Percentiles rank a stretch among this genome's conserved stretches.
Conservation (phyloP, 371 early-diverging fungal species). For the Apophysomyces sp. region DNA sequence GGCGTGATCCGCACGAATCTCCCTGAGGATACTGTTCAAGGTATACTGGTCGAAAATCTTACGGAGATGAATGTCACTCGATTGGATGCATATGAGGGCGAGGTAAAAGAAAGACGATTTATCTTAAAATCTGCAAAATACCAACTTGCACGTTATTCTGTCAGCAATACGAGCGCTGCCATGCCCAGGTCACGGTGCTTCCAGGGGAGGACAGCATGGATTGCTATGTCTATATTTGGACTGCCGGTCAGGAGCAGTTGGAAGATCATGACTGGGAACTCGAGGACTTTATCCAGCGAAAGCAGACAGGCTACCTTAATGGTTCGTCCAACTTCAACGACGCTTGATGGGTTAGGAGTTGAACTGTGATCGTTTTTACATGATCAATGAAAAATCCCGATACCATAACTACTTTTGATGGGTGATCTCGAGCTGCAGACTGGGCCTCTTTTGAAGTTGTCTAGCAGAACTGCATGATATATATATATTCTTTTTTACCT, state of each 20-base stretch:
- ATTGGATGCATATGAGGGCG: constrained; percentile 44
- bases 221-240: constrained; percentile 39
- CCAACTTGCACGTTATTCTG: no score
- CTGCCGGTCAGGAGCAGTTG: constrained; percentile 20
- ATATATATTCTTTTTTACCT: no score
- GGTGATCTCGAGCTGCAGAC: no score
- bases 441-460: no score
- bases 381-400: no score
- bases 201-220: neutral
- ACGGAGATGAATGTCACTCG: constrained; percentile 18
- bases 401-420: no score
- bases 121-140: no score
- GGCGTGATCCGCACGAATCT: constrained; percentile 28
- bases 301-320: constrained; percentile 28
- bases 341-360: constrained; percentile 13
- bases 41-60: constrained; percentile 32
- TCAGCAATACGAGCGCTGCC: constrained; percentile 35
- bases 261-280: constrained; percentile 33
- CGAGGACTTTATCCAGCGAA: constrained; percentile 12
- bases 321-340: constrained; percentile 19
- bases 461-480: no score
- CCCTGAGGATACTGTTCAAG: constrained; percentile 20
- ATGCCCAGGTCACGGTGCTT: constrained; percentile 11
- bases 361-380: no score
- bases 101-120: constrained; percentile 26